phyloP scores from a whole-genome alignment of 2,329 filamentous ascomycete species.

The Fusarium sp. region DNA sequence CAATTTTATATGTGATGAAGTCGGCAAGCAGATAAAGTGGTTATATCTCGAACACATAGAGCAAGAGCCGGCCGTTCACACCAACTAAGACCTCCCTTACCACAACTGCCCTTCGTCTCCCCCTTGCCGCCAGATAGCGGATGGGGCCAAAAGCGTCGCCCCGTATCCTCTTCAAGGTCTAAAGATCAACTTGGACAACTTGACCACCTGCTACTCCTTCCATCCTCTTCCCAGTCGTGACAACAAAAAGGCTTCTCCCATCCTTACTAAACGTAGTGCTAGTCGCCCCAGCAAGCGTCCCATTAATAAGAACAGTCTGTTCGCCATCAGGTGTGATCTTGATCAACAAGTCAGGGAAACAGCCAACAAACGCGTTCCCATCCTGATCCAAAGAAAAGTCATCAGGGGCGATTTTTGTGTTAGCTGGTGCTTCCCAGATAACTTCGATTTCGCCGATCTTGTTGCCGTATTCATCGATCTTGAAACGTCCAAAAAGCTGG shows the following conservation, averaged over 20 bases:
- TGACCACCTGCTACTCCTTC: neutral
- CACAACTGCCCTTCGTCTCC: too few relatives aligned
- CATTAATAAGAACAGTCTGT: neutral
- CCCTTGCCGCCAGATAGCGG: too few relatives aligned
- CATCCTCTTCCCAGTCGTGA: neutral
- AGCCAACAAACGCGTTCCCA: conserved; percentile 2
- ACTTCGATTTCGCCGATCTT: neutral
- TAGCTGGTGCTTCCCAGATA: neutral
- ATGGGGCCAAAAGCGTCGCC: too few relatives aligned
- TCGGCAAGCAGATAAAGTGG: too few relatives aligned
- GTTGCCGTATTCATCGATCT: conserved; percentile 3
- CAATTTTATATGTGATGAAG: too few relatives aligned
- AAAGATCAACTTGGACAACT: neutral
- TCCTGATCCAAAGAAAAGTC: neutral
- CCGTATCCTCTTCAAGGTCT: too few relatives aligned
- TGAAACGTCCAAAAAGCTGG: neutral
- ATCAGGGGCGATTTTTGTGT: neutral
- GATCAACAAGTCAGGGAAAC: neutral
- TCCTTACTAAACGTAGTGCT: neutral
- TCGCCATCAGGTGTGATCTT: neutral
- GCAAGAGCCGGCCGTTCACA: too few relatives aligned
- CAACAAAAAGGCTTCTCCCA: neutral
- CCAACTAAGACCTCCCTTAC: too few relatives aligned
- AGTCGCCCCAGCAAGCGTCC: neutral
- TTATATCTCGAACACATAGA: too few relatives aligned